Conservation (phyloP, 805 yeast genomes). For the Saccharomyces kudriavzevii region DNA sequence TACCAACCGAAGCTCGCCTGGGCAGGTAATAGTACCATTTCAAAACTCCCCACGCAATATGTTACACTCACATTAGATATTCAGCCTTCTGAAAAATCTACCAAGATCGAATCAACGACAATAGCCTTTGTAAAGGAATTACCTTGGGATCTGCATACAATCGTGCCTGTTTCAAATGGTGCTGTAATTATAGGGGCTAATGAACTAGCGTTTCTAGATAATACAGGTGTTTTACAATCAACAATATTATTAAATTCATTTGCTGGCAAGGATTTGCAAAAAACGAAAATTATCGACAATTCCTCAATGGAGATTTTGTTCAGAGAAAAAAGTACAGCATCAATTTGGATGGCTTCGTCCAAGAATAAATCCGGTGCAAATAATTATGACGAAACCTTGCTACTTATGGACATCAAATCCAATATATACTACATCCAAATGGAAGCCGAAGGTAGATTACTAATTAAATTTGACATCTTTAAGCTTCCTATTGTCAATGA, state of each 20-base stretch:
- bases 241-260: constrained; percentile 21
- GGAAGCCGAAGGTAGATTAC: constrained; percentile 27
- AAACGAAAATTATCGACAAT: constrained; percentile 38
- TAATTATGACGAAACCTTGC: constrained; percentile 13
- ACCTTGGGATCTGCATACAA: constrained; percentile 64
- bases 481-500: constrained; percentile 28
- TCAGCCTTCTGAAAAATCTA: constrained; percentile 30
- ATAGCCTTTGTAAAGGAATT: constrained; percentile 56
- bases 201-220: constrained; percentile 69
- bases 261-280: constrained; percentile 41
- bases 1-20: constrained; percentile 55
- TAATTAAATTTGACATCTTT: constrained; percentile 24
- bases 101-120: constrained; percentile 43
- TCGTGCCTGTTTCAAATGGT: constrained; percentile 62
- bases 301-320: constrained; percentile 25
- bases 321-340: constrained; percentile 9
- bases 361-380: constrained; percentile 1
- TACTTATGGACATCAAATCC: constrained; percentile 23
- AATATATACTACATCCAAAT: constrained; percentile 21
- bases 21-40: constrained; percentile 48
- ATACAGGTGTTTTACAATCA: constrained; percentile 41
- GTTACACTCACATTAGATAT: constrained; percentile 47
- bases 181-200: constrained; percentile 64
- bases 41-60: constrained; percentile 17
- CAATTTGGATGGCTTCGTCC: constrained; percentile 10